Base-by-base conservation (phyloP, 2,329 filamentous ascomycete genomes). In the Colletotrichum simmondsii region DNA sequence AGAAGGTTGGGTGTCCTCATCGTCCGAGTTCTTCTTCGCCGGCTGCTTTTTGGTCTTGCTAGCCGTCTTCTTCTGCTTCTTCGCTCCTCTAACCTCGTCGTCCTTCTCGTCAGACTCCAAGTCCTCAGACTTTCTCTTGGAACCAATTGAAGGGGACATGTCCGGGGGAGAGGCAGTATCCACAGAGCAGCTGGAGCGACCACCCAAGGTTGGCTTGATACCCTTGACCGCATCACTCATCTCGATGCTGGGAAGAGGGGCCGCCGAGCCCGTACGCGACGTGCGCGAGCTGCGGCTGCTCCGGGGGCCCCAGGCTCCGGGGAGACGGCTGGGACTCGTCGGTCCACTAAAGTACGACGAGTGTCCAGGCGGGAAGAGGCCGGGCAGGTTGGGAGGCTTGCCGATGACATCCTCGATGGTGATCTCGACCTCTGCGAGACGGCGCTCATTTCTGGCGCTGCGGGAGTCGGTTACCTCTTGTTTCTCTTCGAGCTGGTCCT, bases 381-480 rank as follows among this genome's bases (percentile, higher is more conserved):
- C 61, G 11, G 61, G 46, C 8, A 28, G 19, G 30, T 14, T 35
- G 6, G 61, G 22, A 1, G n/a, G 10, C 14, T 53, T 37, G 8
- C 53, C 46, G 3, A 64, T 46, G 28, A 30, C 24, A 7, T 64
- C 32, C 49, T 64, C 61, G 3, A 64, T 37, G 3, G 52, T 52
- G 37, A 42, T 19, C 37, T 42, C 37, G 14, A 42, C 37, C 16
- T 42, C 37, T 22, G 46, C 49, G 49, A 64, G 26, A 19, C 61
- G 61, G n/a, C 53, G 37, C 6, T 72, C 70, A 5, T 65, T 22
- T 5, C 68, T 60, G 32, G 58, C 53, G 5, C 67, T 60, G 26
- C 59, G 59, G 14, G 70, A 70, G 26, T 49, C 61, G 4, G 60
- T 16, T 42, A 70, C 28, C 16, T 70, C 66, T 28, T 64, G 67